Evolutionary conservation across 495 filamentous ascomycete species (phyloP), one percentile per base, ranked within the genome.

Genomic region (Bombardia bombarda): DNA sequence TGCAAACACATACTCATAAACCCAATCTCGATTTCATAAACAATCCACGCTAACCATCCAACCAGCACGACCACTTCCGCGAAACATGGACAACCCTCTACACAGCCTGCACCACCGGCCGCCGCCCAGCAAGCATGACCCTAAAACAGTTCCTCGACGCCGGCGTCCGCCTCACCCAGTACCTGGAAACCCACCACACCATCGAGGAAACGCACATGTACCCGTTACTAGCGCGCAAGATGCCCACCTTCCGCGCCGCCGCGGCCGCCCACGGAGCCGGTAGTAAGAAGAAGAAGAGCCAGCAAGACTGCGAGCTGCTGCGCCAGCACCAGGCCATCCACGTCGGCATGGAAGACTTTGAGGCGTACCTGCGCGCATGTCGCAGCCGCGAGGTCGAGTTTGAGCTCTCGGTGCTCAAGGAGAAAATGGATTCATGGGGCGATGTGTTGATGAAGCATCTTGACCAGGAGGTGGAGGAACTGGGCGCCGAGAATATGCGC

Each of bases 161-260:
- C 18, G 84, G 80, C 2, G 60, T 84, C 5, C 58, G 77, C 6
- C 89, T 95, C 61, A 70, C 73, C 40, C 67, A 69, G 5, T 77
- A 84, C 41, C 75, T 96, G 2, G 71, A 78, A 24, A 64, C 79
- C 42, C 89, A 96, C 69, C 89, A 96, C 65, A 63, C 57, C 26
- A 90, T 95, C 50, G 89, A 96, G 61, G 90, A 96, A 58, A 68
- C 69, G 18, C 79, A 89, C 52, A 69, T 96, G 30, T 92, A 92
- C 60, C 89, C 89, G 13, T 45, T 82, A 3, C 72, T 96, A 9
- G 87, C 83, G 18, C 64, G 61, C 35, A 80, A 77, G 49, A 95
- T 95, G 89, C 85, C 90, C 7, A 80, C 82, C 38, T 96, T 95
- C 55, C 64, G 59, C 17, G 8, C 32, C 31, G 5, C 12, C 22